Evolutionary conservation across 2,329 filamentous ascomycete species (phyloP), one percentile per base, ranked within the genome.

Genomic region (Verticillium klebahnii): DNA sequence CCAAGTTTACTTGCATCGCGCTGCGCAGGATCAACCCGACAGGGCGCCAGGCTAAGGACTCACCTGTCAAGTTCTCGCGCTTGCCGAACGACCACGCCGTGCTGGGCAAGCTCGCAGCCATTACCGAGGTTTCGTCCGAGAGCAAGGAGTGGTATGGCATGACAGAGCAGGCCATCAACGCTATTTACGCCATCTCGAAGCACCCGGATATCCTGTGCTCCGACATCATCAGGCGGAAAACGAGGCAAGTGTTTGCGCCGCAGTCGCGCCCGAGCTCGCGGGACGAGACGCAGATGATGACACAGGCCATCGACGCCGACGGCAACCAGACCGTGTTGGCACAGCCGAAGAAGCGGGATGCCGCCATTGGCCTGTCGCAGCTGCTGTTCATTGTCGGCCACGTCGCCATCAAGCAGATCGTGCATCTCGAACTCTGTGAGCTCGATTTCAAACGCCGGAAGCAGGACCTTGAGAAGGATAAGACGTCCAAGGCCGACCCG

Each of bases 391-490:
- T 97, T 39, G 94, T 98, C 34, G 95, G 95, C 0, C 95, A 99
- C 71, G 91, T 98, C 57, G 95, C 95, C 15, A 95, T 99, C 72
- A 99, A 99, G 78, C 96, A 99, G 73, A 99, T 99, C 68, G 96
- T 99, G 0, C 95, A 99, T 73, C 85, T 99, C 12, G 95, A 99
- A 70, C 83, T 98, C n/a, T 97, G 93, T 73, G 95, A 99, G 72
- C 87, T 95, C 58, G 95, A 99, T 75, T 99, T 99, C 77, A 99
- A 99, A 80, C 90, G 94, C 60, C 86, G 94, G 67, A 99, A 99
- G 80, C 89, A 91, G 50, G 92, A 95, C 63, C 92, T 93, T 68
- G 91, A 95, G 71, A 93, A 92, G 79, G 82, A 76, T 15, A 71
- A 78, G 2, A 75, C 78, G 0, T 67, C 77, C 61, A 81, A 82